Conservation (phyloP, 495 filamentous ascomycete species). For the Tetracladium setigerum region DNA sequence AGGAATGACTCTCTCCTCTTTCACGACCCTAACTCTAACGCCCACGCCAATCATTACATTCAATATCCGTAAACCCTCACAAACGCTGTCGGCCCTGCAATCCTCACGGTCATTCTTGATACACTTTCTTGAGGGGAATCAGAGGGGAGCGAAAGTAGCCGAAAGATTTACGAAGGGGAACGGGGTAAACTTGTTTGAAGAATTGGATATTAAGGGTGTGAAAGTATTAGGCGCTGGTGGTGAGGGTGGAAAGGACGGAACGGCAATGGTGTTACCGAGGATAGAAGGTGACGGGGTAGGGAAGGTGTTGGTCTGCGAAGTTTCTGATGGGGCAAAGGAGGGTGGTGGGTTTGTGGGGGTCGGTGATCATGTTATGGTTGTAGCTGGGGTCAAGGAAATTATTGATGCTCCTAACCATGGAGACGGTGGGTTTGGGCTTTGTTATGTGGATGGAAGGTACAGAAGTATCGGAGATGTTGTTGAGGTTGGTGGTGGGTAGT, state of each 20-base stretch:
- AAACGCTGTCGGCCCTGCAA: constrained; percentile 57
- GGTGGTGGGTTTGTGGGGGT: constrained; percentile 32
- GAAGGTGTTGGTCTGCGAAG: constrained; percentile 33
- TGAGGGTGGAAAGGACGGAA: constrained; percentile 19
- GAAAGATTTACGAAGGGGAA: constrained; percentile 35
- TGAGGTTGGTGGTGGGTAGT: background rate
- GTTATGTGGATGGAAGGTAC: constrained; percentile 37
- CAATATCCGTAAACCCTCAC: constrained; percentile 67
- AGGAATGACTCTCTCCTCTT: constrained; percentile 78
- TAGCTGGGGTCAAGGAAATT: constrained; percentile 43
- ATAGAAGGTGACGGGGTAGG: constrained; percentile 27
- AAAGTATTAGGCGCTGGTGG: background rate
- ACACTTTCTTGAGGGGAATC: constrained; percentile 36
- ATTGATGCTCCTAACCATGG: constrained; percentile 12
- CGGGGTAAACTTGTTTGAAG: background rate
- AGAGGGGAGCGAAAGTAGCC: constrained; percentile 33
- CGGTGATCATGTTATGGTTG: constrained; percentile 45
- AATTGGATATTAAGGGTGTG: constrained; percentile 1
- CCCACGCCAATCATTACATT: constrained; percentile 68
- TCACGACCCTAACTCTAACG: constrained; percentile 61
- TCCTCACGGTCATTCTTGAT: constrained; percentile 36
- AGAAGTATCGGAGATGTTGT: constrained; percentile 27
- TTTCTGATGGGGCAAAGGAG: constrained; percentile 9
- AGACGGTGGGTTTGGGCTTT: constrained; percentile 25
- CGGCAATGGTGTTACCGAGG: constrained; percentile 6